These are phyloP conservation scores for Rhazya stricta DNA, from an alignment of 257 asterid species.

Conservation along the genomic window DNA sequence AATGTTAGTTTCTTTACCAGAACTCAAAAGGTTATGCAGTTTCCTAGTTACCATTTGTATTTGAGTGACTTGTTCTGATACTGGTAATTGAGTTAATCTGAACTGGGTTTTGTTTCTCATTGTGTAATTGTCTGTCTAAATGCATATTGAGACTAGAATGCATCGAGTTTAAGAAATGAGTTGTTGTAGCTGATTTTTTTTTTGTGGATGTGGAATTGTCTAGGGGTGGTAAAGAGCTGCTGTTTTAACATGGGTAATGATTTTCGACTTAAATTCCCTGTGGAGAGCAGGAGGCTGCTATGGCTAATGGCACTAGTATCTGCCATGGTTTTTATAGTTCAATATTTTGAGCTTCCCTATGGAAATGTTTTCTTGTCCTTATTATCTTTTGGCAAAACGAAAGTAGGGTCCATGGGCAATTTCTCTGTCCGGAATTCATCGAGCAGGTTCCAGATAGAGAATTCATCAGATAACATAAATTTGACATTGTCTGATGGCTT, in stretches of 20 bases:
- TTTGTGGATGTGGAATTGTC: constrained; percentile 21
- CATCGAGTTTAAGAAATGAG: not conserved
- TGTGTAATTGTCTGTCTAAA: not conserved
- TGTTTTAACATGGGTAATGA: constrained; percentile 44
- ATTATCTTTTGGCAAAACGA: constrained; percentile 30
- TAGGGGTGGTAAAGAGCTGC: constrained; percentile 4
- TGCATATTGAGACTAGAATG: not conserved
- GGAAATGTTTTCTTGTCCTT: constrained; percentile 41
- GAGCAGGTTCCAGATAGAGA: not conserved
- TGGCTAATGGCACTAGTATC: constrained; percentile 50
- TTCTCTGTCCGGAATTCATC: constrained; percentile 27
- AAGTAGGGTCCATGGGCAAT: constrained; percentile 17
- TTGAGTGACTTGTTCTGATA: not conserved
- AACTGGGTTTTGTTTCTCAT: not conserved
- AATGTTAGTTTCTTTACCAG: not conserved
- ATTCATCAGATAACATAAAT: constrained; percentile 15
- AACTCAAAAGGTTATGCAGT: not conserved
- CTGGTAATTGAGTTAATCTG: not conserved
- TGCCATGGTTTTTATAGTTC: constrained; percentile 50
- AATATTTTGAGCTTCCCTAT: constrained; percentile 64
- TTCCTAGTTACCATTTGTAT: not conserved
- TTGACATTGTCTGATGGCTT: constrained; percentile 23
- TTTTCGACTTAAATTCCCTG: constrained; percentile 31
- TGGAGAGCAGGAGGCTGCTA: constrained; percentile 50
- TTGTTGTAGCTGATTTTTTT: not conserved